Percentiles rank a stretch among this genome's conserved stretches.
phyloP scores from a whole-genome alignment of 352 stramenopile species.

The Globisporangium canariense region DNA sequence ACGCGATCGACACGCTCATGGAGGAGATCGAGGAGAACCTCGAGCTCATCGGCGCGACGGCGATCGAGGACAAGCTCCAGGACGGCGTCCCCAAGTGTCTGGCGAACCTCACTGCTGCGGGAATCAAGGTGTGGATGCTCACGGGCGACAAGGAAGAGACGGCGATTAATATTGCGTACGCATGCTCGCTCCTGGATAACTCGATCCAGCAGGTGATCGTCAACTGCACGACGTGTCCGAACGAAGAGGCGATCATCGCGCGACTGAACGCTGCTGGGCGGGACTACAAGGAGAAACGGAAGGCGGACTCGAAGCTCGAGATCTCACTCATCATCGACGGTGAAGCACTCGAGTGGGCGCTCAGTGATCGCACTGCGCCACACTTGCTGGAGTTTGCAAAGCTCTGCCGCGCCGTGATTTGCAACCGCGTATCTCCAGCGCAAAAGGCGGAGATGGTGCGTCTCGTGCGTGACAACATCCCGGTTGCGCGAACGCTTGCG shows the following conservation, averaged over 20 bases:
- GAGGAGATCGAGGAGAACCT: constrained; percentile 81
- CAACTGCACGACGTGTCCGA: constrained; percentile 65
- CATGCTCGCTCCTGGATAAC: constrained; percentile 82
- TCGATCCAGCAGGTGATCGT: constrained; percentile 78
- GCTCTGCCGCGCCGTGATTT: constrained; percentile 76
- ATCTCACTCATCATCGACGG: constrained; percentile 73
- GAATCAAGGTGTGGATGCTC: constrained; percentile 88
- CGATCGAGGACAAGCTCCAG: constrained; percentile 92
- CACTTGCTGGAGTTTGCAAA: constrained; percentile 68
- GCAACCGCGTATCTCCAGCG: constrained; percentile 79
- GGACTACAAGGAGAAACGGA: constrained; percentile 45
- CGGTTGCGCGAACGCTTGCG: constrained; percentile 58
- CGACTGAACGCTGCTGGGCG: constrained; percentile 37
- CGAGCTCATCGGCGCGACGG: constrained; percentile 85
- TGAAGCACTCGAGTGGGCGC: constrained; percentile 62
- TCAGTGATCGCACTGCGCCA: constrained; percentile 38
- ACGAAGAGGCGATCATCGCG: constrained; percentile 64
- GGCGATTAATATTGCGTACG: constrained; percentile 90
- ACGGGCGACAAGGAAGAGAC: constrained; percentile 88
- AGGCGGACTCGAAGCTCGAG: constrained; percentile 40
- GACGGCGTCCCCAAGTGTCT: constrained; percentile 87
- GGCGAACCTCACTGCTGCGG: constrained; percentile 68
- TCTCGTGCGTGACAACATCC: constrained; percentile 61
- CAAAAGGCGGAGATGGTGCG: constrained; percentile 85
- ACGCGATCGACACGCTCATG: constrained; percentile 73